These are phyloP conservation scores for Bremia lactucae DNA, from an alignment of 352 stramenopile species.

Conservation along the genomic window DNA sequence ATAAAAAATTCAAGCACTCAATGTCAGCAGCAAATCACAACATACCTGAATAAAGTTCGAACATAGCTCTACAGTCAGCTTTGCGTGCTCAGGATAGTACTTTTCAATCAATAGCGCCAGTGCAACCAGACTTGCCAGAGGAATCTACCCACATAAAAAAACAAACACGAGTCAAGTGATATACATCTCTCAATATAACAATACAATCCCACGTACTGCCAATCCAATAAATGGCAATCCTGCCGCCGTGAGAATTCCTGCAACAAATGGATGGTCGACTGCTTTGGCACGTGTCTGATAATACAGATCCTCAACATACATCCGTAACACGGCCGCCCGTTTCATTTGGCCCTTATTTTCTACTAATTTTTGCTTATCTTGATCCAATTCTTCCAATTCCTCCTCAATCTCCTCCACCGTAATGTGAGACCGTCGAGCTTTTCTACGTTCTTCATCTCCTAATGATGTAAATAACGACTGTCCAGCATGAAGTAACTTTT, in stretches of 20 bases:
- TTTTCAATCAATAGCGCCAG: conserved; percentile 66
- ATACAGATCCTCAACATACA: conserved; percentile 37
- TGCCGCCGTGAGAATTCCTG: conserved; percentile 42
- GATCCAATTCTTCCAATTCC: no score
- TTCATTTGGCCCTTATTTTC: conserved; percentile 7
- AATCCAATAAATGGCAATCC: conserved; percentile 71
- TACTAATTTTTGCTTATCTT: conserved; percentile 3
- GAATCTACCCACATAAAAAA: conserved; percentile 34
- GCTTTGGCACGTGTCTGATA: conserved; percentile 28
- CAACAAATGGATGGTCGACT: conserved; percentile 45
- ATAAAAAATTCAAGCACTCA: not conserved
- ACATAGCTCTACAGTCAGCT: conserved; percentile 51
- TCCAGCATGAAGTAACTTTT: conserved; percentile 58
- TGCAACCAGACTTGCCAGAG: conserved; percentile 55
- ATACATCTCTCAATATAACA: not conserved
- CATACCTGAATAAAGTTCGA: conserved; percentile 64
- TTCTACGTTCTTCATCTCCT: conserved; percentile 45
- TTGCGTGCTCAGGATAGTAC: conserved; percentile 68
- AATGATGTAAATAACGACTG: conserved; percentile 64
- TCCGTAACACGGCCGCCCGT: conserved; percentile 28
- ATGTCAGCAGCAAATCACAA: not conserved
- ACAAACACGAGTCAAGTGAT: not conserved
- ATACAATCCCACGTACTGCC: conserved; percentile 31
- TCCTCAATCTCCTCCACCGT: conserved; percentile 62
- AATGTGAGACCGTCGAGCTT: conserved; percentile 47